phyloP scores from a whole-genome alignment of 768 basidiomycete species.

The Hygrocybe coccinea region DNA sequence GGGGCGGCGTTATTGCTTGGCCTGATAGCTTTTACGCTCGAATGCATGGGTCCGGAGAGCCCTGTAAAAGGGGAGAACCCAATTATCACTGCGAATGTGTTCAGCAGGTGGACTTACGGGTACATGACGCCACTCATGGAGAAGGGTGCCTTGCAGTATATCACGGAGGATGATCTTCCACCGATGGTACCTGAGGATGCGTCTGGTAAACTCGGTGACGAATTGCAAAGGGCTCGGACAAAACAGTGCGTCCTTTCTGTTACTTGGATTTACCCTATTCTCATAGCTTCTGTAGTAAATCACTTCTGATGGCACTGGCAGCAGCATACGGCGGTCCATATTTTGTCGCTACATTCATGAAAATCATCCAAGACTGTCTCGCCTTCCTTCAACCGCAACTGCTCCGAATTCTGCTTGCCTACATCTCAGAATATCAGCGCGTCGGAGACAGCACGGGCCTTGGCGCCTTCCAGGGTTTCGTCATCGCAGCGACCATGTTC shows the following conservation, averaged over 20 bases:
- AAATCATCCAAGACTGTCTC: slow-evolving; percentile 74
- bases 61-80: slow-evolving; percentile 58
- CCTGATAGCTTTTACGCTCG: slow-evolving; percentile 12
- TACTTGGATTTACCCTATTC: not conserved
- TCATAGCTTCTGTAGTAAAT: slow-evolving; percentile 31
- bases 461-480: slow-evolving; percentile 33
- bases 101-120: slow-evolving; percentile 72
- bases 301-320: slow-evolving; percentile 71
- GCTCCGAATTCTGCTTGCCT: slow-evolving; percentile 70
- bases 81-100: slow-evolving; percentile 70
- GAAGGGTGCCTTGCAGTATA: slow-evolving; percentile 57
- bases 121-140: slow-evolving; percentile 84
- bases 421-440: slow-evolving; percentile 73
- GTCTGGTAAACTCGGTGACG: slow-evolving; percentile 59
- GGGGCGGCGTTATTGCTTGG: slow-evolving; percentile 42
- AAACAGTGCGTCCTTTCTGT: slow-evolving; percentile 50
- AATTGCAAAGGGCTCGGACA: slow-evolving; percentile 54
- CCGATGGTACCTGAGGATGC: slow-evolving; percentile 63
- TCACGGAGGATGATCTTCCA: slow-evolving; percentile 85
- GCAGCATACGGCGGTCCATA: slow-evolving; percentile 78
- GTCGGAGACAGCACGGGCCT: slow-evolving; percentile 32
- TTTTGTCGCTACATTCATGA: slow-evolving; percentile 54
- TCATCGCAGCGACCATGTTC: slow-evolving; percentile 78
- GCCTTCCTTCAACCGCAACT: slow-evolving; percentile 86
- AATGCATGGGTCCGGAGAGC: slow-evolving; percentile 33